Base-by-base conservation (phyloP, 768 basidiomycete genomes). In the Boletus eberwhitei region DNA sequence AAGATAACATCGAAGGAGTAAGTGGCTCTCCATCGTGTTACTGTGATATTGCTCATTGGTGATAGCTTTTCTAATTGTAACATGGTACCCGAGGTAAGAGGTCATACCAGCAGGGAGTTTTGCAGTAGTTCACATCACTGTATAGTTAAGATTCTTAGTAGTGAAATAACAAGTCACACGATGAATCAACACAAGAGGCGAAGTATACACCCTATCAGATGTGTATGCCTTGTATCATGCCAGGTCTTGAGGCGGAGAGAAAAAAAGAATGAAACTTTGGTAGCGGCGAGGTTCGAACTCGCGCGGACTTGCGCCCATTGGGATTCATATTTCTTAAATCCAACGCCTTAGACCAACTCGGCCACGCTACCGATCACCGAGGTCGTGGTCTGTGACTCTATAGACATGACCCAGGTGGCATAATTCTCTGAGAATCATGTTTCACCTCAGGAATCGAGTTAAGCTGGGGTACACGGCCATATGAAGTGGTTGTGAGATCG, bases 331-430 rank as follows among this genome's bases (percentile, higher is more conserved):
- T 22, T 59, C 87, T 88, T 89, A 88, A 88, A 87, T 86, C 87
- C 86, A 86, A 88, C 87, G 84, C 87, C 87, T 88, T 88, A 87
- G 85, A 87, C 86, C 87, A 75, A 86, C 87, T 88, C 87, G 86
- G 86, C 84, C 87, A 88, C 83, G 80, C 82, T 83, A 77, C 78
- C 78, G 58, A 74, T 64, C 70, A 54, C 35, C 59, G 57, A 52
- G 0, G 1, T 0, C 1, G 40, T 4, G 8, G 1, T 0, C 19
- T 41, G 49, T 48, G 32, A 12, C 14, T 9, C 11, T 0, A 50
- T 52, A 35, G 22, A 14, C 32, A 24, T 41, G 19, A 19, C 8
- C 7, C 17, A 4, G 11, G 11, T n/a, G 11, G 8, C 8, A 3
- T 17, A 29, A 9, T 29, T 29, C 8, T 9, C 29, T 9, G 29